Base-by-base conservation (phyloP, 2,329 filamentous ascomycete genomes). In the Teratosphaeria nubilosa region DNA sequence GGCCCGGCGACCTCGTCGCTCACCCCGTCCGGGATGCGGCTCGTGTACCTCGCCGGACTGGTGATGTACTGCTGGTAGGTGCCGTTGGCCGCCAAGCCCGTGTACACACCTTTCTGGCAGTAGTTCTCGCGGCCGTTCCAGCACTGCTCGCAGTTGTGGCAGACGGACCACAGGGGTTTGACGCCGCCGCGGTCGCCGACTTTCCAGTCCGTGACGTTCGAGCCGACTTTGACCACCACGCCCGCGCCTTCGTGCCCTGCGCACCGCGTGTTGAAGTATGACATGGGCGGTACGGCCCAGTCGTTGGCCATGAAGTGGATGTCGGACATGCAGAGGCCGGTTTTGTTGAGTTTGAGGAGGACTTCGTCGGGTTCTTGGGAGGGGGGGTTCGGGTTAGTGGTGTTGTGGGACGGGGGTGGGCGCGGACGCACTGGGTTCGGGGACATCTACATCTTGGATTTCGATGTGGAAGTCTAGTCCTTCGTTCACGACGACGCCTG, bases 51-150 rank as follows among this genome's bases (percentile, higher is more conserved):
- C 14, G 80, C 81, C 0, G 82, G 82, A 1, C 76, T 78, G 13
- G 77, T 74, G 45, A 84, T 71, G 66, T 85, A 86, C 67, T 85
- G 80, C 68, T 83, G 79, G 66, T 83, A 85, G 0, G 80, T 80
- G 1, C 81, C 72, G 41, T 72, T 72, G 54, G 60, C 70, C 53
- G 67, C 68, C 56, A 81, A 71, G 34, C 75, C 81, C 5, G 74
- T 81, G 61, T 73, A 68, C n/a, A 78, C 69, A 11, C 70, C 76
- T 25, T 74, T 72, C 27, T 68, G 59, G 62, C 79, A 82, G 65
- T 83, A 82, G 41, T 77, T 79, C 65, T 84, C 81, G 50, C 76
- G 76, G 22, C 78, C 80, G 5, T 70, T 73, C 67, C 77, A 78
- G 70, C 81, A 83, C 27, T 69, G 62, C 50, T 67, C 65, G 66